phyloP scores from a whole-genome alignment of 2,329 filamentous ascomycete species.

The Fusarium bulbicola region DNA sequence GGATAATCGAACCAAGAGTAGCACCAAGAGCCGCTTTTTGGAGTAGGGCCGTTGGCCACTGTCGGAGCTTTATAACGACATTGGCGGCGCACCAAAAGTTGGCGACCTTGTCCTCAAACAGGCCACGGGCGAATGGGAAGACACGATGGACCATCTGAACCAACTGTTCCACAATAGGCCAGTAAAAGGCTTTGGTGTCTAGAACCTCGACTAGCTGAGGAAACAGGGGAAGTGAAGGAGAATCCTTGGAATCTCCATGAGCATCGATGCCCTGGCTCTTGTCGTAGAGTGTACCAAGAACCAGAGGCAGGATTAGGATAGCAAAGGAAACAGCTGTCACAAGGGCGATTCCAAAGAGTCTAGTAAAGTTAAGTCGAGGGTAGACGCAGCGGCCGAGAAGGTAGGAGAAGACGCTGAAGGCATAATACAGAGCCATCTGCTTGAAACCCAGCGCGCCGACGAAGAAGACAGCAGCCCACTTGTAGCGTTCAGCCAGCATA shows the following conservation, averaged over 20 bases:
- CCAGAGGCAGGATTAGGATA: slow-evolving; percentile 77
- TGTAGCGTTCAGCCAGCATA: slow-evolving; percentile 82
- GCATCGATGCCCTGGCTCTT: slow-evolving; percentile 69
- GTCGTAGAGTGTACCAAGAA: slow-evolving; percentile 77
- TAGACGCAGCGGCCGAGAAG: slow-evolving; percentile 87
- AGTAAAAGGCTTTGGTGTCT: slow-evolving; percentile 73
- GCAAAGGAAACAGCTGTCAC: slow-evolving; percentile 79
- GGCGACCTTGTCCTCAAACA: slow-evolving; percentile 99
- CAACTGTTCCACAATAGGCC: slow-evolving; percentile 79
- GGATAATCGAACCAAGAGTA: slow-evolving; percentile 79
- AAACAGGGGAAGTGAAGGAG: slow-evolving; percentile 70
- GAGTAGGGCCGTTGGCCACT: slow-evolving; percentile 75
- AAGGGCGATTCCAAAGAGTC: slow-evolving; percentile 78
- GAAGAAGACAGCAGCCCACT: slow-evolving; percentile 94
- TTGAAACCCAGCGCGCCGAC: slow-evolving; percentile 96
- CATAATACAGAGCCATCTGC: slow-evolving; percentile 99
- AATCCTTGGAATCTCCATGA: slow-evolving; percentile 64
- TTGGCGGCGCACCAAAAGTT: slow-evolving; percentile 98
- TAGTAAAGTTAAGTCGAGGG: slow-evolving; percentile 71
- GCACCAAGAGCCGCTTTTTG: slow-evolving; percentile 78
- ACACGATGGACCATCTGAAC: slow-evolving; percentile 89
- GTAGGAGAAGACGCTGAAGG: slow-evolving; percentile 90
- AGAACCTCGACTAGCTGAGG: slow-evolving; percentile 66
- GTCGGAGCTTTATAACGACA: slow-evolving; percentile 84
- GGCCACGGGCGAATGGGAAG: slow-evolving; percentile 92